Evolutionary conservation across 108 stramenopile genomes (phyloP).

Genomic region (Cyclotella cryptica): DNA sequence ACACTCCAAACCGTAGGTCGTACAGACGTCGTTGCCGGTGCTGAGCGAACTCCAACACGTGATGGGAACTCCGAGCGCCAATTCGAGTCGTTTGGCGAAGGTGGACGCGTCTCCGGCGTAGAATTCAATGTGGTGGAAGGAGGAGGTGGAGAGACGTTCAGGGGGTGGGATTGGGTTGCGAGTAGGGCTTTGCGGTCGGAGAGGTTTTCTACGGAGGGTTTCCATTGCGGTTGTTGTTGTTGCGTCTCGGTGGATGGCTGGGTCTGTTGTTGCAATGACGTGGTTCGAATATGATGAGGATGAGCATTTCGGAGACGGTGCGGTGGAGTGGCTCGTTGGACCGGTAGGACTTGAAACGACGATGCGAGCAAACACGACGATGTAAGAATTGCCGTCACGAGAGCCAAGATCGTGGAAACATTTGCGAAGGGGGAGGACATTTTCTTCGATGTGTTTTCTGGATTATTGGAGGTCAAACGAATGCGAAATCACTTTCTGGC

Average conservation of each 20-base stretch:
- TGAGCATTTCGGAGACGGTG: not conserved
- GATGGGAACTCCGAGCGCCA: slow-evolving; percentile 59
- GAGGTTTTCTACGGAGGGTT: slow-evolving; percentile 28
- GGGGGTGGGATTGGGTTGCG: slow-evolving; percentile 10
- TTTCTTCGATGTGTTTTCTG: no score
- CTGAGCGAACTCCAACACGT: slow-evolving; percentile 60
- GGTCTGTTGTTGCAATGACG: not conserved
- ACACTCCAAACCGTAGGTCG: slow-evolving; percentile 66
- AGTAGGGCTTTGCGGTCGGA: slow-evolving; percentile 35
- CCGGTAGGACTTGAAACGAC: not conserved
- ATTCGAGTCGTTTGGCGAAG: slow-evolving; percentile 55
- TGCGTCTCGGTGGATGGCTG: no score
- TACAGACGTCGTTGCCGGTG: slow-evolving; percentile 68
- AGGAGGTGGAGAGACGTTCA: slow-evolving; percentile 58
- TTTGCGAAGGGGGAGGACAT: no score
- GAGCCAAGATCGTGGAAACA: not conserved
- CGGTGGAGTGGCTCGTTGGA: not conserved
- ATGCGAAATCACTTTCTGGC: no score
- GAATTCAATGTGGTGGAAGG: slow-evolving; percentile 76
- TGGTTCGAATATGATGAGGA: no score
- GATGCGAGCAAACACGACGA: not conserved
- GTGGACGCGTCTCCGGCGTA: slow-evolving; percentile 64
- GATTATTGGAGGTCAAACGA: no score
- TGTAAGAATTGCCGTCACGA: not conserved
- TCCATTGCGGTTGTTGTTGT: slow-evolving; percentile 13